Conservation (phyloP, 495 filamentous ascomycete genomes). For the Penicillium paxilli region DNA sequence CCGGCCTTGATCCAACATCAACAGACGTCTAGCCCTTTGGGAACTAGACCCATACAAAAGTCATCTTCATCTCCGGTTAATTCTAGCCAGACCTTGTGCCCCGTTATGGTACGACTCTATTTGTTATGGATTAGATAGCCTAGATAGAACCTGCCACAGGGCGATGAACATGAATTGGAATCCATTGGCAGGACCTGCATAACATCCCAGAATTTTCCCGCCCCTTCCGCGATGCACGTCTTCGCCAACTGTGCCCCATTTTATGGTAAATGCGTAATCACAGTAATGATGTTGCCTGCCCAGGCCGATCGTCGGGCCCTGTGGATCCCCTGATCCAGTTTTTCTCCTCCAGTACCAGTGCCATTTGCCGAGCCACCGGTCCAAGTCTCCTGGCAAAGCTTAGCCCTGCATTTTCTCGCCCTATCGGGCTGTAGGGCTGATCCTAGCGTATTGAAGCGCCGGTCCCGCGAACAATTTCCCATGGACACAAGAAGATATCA, state of each 20-base stretch:
- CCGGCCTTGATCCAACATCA: constrained; percentile 62
- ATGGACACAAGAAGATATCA: not conserved
- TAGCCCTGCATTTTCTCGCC: not conserved
- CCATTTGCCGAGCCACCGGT: constrained; percentile 4
- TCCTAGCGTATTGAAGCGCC: not conserved
- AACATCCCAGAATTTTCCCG: too few species aligned
- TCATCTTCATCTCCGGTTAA: not conserved
- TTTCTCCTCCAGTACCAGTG: not conserved
- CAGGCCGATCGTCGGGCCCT: not conserved
- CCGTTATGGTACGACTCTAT: too few species aligned
- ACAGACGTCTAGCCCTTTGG: constrained; percentile 59
- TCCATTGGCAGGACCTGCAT: too few species aligned
- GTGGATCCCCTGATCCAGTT: not conserved
- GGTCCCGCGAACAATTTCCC: not conserved
- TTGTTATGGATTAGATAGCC: too few species aligned
- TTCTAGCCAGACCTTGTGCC: too few species aligned
- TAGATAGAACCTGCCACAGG: too few species aligned
- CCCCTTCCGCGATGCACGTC: too few species aligned
- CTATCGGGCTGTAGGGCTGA: not conserved
- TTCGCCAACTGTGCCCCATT: not conserved
- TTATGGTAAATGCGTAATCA: too few species aligned
- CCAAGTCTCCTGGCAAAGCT: constrained; percentile 1
- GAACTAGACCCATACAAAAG: not conserved
- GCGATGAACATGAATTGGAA: too few species aligned
- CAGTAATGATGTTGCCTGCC: constrained; percentile 1